Percentiles rank a stretch among this genome's conserved stretches.
Conservation (phyloP, 2,329 filamentous ascomycete genomes). For the Amauroascus verrucosus region DNA sequence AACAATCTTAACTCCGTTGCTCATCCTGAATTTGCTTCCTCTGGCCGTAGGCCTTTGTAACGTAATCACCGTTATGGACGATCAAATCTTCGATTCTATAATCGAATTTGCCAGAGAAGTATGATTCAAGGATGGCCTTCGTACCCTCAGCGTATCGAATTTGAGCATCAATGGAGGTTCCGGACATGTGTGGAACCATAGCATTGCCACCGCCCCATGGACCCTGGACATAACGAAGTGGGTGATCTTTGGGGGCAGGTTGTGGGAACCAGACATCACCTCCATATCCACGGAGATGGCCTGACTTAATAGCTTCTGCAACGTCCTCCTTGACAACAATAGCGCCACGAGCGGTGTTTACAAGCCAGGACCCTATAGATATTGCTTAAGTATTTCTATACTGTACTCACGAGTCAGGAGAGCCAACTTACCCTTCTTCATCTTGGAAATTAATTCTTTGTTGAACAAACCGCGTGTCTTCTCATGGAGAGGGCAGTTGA, state of each 20-base stretch:
- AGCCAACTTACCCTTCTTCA: constrained; percentile 70
- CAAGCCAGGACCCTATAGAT: constrained; percentile 68
- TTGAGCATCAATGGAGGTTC: constrained; percentile 96
- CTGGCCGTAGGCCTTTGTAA: constrained; percentile 87
- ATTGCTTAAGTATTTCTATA: background rate
- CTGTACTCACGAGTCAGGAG: background rate
- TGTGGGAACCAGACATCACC: constrained; percentile 78
- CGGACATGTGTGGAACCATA: constrained; percentile 98
- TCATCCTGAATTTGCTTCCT: constrained; percentile 30
- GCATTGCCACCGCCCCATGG: constrained; percentile 94
- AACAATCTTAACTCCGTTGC: background rate
- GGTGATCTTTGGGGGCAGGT: constrained; percentile 87
- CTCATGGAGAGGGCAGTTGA: constrained; percentile 99
- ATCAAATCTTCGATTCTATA: constrained; percentile 89
- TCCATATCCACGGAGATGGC: constrained; percentile 53
- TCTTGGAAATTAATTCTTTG: constrained; percentile 97
- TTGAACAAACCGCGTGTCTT: constrained; percentile 95
- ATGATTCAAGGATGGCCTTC: constrained; percentile 84
- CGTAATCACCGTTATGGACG: constrained; percentile 80
- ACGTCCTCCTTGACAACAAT: constrained; percentile 99
- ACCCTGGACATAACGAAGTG: constrained; percentile 84
- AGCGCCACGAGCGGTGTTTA: constrained; percentile 97
- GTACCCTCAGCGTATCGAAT: constrained; percentile 77
- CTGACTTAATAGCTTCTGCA: constrained; percentile 79
- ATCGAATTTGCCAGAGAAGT: constrained; percentile 77